phyloP scores from a whole-genome alignment of 306 rosid genomes.

The Senna siamea region DNA sequence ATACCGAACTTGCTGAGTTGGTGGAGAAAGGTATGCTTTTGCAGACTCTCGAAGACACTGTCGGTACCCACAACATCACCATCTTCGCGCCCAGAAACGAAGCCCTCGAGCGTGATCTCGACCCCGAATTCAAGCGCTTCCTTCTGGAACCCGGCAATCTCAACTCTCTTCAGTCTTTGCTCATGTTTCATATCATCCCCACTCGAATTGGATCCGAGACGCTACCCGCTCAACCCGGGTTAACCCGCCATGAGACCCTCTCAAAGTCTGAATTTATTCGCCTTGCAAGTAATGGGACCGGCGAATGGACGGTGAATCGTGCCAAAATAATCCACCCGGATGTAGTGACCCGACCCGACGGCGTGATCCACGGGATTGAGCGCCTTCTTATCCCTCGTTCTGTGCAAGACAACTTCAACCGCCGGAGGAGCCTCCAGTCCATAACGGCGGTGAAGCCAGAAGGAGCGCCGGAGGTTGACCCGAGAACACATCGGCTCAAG shows the following conservation, averaged over 20 bases:
- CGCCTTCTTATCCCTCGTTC: conserved; percentile 65
- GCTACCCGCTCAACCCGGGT: conserved; percentile 23
- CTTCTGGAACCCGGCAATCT: conserved; percentile 74
- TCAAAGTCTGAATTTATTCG: conserved; percentile 31
- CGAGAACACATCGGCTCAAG: conserved; percentile 66
- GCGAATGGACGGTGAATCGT: conserved; percentile 51
- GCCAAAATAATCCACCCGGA: conserved; percentile 54
- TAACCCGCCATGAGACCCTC: conserved; percentile 50
- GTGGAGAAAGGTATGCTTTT: conserved; percentile 73
- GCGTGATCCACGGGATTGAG: conserved; percentile 78
- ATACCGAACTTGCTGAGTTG: conserved; percentile 71
- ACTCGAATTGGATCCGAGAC: conserved; percentile 47
- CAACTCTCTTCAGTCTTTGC: conserved; percentile 59
- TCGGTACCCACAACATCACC: conserved; percentile 65
- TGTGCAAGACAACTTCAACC: conserved; percentile 71
- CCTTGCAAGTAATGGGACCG: conserved; percentile 36
- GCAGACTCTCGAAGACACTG: conserved; percentile 64
- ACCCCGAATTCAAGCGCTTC: conserved; percentile 74
- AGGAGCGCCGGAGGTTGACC: conserved; percentile 74
- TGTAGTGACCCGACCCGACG: conserved; percentile 67
- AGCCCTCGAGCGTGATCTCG: conserved; percentile 72
- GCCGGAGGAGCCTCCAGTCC: conserved; percentile 63
- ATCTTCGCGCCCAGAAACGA: conserved; percentile 77
- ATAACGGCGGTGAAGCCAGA: conserved; percentile 82
- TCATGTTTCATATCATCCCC: conserved; percentile 68